A percentile compares a stretch with the other conserved stretches of the same genome.
Conservation (phyloP, 192 early-diverging fungal species). For the Anaeromyces robustus region DNA sequence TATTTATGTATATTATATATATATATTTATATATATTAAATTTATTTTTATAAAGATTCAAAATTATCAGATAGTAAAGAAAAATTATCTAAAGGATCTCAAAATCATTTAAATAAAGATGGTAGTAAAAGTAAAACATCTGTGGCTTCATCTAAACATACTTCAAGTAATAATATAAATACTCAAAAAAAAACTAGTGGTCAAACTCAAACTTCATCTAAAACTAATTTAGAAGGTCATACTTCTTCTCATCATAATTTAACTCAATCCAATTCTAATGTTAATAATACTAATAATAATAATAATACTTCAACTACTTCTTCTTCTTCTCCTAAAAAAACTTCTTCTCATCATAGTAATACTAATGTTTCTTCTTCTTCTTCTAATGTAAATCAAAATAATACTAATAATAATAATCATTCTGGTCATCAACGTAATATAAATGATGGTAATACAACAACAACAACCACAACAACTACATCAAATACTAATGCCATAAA, state of each 20-base stretch:
- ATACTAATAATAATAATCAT: neutral
- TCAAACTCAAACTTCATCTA: slow-evolving; percentile 3
- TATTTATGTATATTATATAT: too few relatives aligned
- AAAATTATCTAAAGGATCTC: neutral
- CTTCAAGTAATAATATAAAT: neutral
- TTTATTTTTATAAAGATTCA: neutral
- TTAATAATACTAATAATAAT: too few relatives aligned
- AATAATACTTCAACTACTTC: too few relatives aligned
- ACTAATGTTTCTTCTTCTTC: neutral
- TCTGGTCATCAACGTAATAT: neutral
- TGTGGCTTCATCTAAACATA: neutral
- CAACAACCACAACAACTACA: too few relatives aligned
- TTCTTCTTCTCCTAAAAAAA: neutral
- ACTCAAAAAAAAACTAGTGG: slow-evolving; percentile 4
- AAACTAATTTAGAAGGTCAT: slow-evolving; percentile 1
- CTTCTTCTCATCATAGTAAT: neutral
- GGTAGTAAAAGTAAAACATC: neutral
- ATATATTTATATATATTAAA: too few relatives aligned
- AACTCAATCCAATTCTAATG: too few relatives aligned
- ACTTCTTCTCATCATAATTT: neutral
- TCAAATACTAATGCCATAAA: neutral
- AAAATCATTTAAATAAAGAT: neutral
- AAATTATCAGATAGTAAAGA: neutral
- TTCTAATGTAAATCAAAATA: neutral
- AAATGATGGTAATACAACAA: neutral